Conservation (phyloP, 805 yeast species). For the Saccharomycopsis capsularis region DNA sequence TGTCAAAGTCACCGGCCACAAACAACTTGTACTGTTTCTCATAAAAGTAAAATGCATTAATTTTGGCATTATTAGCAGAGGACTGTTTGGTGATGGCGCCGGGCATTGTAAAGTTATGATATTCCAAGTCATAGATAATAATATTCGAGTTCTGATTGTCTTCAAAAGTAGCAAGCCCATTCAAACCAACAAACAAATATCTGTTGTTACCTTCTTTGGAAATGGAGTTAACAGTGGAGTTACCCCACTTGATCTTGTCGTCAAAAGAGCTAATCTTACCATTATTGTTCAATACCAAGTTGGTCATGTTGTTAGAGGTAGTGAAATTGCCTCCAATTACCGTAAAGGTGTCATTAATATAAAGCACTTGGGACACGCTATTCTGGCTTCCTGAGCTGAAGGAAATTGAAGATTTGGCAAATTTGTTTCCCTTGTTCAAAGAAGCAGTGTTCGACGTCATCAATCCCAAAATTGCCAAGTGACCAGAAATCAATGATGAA, state of each 20-base stretch:
- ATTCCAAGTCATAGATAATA: conserved; percentile 43
- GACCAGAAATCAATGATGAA: conserved; percentile 26
- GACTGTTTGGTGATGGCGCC: conserved; percentile 35
- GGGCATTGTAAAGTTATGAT: conserved; percentile 39
- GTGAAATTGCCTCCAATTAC: conserved; percentile 27
- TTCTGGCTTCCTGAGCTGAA: conserved; percentile 5
- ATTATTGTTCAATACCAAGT: conserved; percentile 12
- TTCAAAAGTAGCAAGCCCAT: conserved; percentile 30
- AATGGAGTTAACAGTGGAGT: conserved; percentile 14
- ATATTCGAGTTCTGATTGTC: conserved; percentile 36
- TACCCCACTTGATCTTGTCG: conserved; percentile 19
- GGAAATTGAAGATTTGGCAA: conserved; percentile 26
- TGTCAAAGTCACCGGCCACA: conserved; percentile 68
- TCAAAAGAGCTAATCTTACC: conserved; percentile 21
- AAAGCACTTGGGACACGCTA: conserved; percentile 12
- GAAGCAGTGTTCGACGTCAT: conserved; percentile 19
- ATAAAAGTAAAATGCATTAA: conserved; percentile 37
- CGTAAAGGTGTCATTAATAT: conserved; percentile 15
- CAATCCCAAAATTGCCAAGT: conserved; percentile 22
- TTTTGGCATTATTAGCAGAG: conserved; percentile 32
- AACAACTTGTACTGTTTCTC: conserved; percentile 39
- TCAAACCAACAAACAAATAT: conserved; percentile 39
- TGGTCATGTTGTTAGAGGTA: conserved; percentile 21
- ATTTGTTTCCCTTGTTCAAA: conserved; percentile 24
- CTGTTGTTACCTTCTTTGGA: conserved; percentile 19